Evolutionary conservation across 129 eudicot genomes (phyloP).

Genomic region (Pulicaria dysenterica): DNA sequence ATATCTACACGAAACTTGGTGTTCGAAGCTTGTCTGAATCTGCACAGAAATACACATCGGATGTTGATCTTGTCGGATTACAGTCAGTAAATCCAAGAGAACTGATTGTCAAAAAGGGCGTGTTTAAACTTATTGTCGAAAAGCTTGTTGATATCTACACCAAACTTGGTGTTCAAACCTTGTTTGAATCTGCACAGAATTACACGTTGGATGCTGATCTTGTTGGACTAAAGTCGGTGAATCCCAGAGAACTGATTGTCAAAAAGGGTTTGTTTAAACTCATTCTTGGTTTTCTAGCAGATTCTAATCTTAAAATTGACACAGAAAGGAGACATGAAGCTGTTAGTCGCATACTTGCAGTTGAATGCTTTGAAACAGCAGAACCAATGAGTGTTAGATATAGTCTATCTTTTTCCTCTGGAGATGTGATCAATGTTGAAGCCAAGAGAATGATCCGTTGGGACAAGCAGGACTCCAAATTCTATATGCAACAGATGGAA

Average conservation of each 20-base stretch:
- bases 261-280: constrained; percentile 47
- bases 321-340: constrained; percentile 39
- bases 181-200: constrained; percentile 45
- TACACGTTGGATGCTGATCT: constrained; percentile 12
- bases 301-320: constrained; percentile 29
- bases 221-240: background rate
- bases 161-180: constrained; percentile 43
- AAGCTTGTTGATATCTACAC: constrained; percentile 41
- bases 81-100: constrained; percentile 22
- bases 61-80: background rate
- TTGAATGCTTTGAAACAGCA: constrained; percentile 37
- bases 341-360: constrained; percentile 31
- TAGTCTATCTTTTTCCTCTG: constrained; percentile 34
- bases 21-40: constrained; percentile 47
- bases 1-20: constrained; percentile 45
- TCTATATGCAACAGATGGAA: constrained; percentile 39
- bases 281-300: constrained; percentile 51
- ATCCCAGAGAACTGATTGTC: constrained; percentile 15
- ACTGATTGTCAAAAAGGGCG: constrained; percentile 31
- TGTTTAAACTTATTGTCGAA: constrained; percentile 49
- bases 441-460: constrained; percentile 48
- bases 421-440: constrained; percentile 30
- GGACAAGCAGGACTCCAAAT: constrained; percentile 44
- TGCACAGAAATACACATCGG: constrained; percentile 25
- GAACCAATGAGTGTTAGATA: constrained; percentile 38